A percentile compares a stretch with the other conserved stretches of the same genome.
phyloP scores from a whole-genome alignment of 2,329 filamentous ascomycete genomes.

The Botrytis fabae region DNA sequence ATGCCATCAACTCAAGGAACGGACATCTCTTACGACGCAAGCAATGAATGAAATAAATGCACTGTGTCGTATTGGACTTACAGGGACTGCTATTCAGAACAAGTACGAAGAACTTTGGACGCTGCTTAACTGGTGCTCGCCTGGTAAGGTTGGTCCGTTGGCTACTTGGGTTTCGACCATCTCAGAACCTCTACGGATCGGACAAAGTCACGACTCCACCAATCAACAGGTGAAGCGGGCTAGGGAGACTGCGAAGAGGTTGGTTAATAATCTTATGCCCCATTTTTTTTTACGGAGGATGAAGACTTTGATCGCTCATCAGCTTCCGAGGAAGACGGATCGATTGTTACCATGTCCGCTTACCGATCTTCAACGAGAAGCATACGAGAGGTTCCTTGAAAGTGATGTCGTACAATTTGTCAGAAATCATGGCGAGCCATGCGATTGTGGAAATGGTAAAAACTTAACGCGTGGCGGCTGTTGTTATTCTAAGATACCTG shows the following conservation, averaged over 20 bases:
- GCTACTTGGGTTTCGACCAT: constrained; percentile 79
- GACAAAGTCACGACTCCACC: constrained; percentile 85
- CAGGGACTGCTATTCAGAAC: constrained; percentile 95
- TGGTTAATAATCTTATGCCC: constrained; percentile 85
- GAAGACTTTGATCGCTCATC: constrained; percentile 88
- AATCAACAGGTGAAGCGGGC: constrained; percentile 77
- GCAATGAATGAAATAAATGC: constrained; percentile 90
- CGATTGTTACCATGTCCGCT: constrained; percentile 93
- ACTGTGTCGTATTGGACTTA: constrained; percentile 87
- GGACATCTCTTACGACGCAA: constrained; percentile 72
- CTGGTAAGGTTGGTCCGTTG: constrained; percentile 67
- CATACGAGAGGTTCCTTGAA: constrained; percentile 80
- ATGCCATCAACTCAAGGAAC: constrained; percentile 86
- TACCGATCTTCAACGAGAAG: constrained; percentile 74
- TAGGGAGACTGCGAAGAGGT: constrained; percentile 76
- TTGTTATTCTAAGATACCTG: constrained; percentile 61
- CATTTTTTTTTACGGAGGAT: constrained; percentile 88
- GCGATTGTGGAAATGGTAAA: constrained; percentile 67
- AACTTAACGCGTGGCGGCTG: constrained; percentile 72
- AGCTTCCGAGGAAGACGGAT: constrained; percentile 92
- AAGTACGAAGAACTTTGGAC: constrained; percentile 98
- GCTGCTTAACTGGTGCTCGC: constrained; percentile 93
- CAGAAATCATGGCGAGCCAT: constrained; percentile 64
- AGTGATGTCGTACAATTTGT: constrained; percentile 71
- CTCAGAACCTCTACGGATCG: constrained; percentile 75